These are phyloP conservation scores for Fragaria vesca DNA, from an alignment of 306 rosid genomes.

Conservation along the genomic window DNA sequence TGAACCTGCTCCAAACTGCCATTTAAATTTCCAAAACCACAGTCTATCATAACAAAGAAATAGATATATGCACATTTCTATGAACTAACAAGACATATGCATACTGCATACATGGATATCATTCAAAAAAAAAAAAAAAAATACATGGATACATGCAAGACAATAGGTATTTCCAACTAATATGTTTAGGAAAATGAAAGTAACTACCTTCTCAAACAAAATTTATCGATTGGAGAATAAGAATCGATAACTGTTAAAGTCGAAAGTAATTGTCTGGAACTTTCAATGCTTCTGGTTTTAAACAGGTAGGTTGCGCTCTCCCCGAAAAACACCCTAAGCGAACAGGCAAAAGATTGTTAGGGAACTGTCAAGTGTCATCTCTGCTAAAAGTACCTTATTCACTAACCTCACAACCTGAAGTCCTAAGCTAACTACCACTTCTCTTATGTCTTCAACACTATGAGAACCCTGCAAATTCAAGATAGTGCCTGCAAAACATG, in stretches of 20 bases:
- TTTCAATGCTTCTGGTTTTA: constrained; percentile 69
- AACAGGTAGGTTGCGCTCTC: constrained; percentile 58
- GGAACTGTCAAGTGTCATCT: constrained; percentile 14
- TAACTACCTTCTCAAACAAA: constrained; percentile 65
- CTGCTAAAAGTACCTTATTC: constrained; percentile 20
- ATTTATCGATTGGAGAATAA: constrained; percentile 34
- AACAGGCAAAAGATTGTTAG: constrained; percentile 28
- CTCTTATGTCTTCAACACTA: constrained; percentile 64
- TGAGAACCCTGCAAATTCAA: constrained; percentile 55
- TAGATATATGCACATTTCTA: constrained; percentile 10
- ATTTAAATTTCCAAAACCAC: constrained; percentile 83
- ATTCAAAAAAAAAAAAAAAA: background rate
- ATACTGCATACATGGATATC: constrained; percentile 1
- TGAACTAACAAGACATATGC: background rate
- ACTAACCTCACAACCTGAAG: constrained; percentile 89
- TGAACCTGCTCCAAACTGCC: constrained; percentile 99
- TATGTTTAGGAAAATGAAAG: constrained; percentile 6
- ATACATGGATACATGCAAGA: background rate
- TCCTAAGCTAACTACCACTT: constrained; percentile 80
- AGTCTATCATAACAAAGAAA: constrained; percentile 52
- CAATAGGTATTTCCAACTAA: background rate
- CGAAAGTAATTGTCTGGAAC: constrained; percentile 60
- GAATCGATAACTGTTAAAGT: constrained; percentile 51
- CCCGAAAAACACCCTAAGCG: constrained; percentile 55
- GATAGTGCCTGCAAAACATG: constrained; percentile 42